Conservation (phyloP, 352 stramenopile genomes). For the Plasmopara muralis region DNA sequence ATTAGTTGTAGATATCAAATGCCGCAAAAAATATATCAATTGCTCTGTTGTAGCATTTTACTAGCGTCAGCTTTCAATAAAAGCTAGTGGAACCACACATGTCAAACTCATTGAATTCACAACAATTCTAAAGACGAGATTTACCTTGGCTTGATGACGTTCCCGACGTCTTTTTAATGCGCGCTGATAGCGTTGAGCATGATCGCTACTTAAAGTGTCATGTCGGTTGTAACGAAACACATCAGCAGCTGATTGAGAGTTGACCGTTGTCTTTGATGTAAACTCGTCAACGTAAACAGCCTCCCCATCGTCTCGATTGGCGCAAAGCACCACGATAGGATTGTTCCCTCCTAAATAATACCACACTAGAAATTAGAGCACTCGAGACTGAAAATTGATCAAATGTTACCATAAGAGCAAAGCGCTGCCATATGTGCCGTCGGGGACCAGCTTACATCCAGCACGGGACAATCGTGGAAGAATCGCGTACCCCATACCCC, state of each 20-base stretch:
- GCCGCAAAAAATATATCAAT: neutral
- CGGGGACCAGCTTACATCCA: slow-evolving; percentile 57
- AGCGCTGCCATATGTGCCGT: slow-evolving; percentile 56
- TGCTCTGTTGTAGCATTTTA: slow-evolving; percentile 6
- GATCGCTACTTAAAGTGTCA: slow-evolving; percentile 10
- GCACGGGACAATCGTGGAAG: slow-evolving; percentile 41
- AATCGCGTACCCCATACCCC: slow-evolving; percentile 53
- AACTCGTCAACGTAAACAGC: slow-evolving; percentile 14
- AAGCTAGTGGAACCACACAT: slow-evolving; percentile 4
- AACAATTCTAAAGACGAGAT: neutral
- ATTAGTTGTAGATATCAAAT: slow-evolving; percentile 5
- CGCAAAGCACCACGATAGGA: slow-evolving; percentile 55
- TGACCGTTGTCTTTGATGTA: slow-evolving; percentile 1
- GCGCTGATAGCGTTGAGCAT: slow-evolving; percentile 35
- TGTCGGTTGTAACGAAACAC: slow-evolving; percentile 7
- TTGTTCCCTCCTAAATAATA: slow-evolving; percentile 35
- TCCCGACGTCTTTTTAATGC: slow-evolving; percentile 38
- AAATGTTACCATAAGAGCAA: slow-evolving; percentile 43
- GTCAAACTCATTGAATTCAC: neutral
- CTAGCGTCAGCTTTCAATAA: slow-evolving; percentile 14
- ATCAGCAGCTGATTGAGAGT: slow-evolving; percentile 11
- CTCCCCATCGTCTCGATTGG: slow-evolving; percentile 38
- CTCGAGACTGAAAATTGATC: neutral
- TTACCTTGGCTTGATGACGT: slow-evolving; percentile 41
- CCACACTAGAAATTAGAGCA: neutral